Percentiles rank a stretch among this genome's conserved stretches.
These are phyloP conservation scores for Piper betle DNA, from an alignment of 164 flowering plant genomes.

Conservation along the genomic window DNA sequence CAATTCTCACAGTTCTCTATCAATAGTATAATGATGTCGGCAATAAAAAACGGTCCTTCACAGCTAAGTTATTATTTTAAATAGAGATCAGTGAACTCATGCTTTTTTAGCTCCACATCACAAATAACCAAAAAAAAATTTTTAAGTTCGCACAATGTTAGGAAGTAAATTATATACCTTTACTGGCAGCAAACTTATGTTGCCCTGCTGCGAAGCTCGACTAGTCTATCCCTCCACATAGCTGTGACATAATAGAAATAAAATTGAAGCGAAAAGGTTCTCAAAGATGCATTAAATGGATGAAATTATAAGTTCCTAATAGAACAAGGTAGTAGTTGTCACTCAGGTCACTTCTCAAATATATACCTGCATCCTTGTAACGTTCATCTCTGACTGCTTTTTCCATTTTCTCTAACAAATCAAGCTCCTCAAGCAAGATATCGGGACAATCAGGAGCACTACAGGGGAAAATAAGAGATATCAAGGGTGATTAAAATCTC, in stretches of 20 bases:
- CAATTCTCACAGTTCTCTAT: no score
- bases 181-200: neutral
- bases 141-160: no score
- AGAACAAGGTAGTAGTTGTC: neutral
- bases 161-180: neutral
- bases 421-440: constrained; percentile 43
- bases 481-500: neutral
- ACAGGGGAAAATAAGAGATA: neutral
- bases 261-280: no score
- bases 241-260: constrained; percentile 26
- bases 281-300: no score
- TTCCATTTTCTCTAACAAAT: constrained; percentile 40
- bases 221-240: constrained; percentile 44
- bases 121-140: no score
- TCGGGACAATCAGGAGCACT: constrained; percentile 75
- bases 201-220: constrained; percentile 28
- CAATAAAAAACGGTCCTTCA: no score
- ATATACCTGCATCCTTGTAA: constrained; percentile 72
- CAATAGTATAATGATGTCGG: no score
- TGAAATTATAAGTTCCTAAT: neutral
- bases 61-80: no score
- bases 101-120: no score
- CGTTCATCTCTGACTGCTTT: constrained; percentile 56
- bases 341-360: neutral
- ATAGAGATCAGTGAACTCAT: no score